Evolutionary conservation across 352 stramenopile species (phyloP), one percentile per base, ranked within the genome.

Genomic region (Aphanomyces astaci): DNA sequence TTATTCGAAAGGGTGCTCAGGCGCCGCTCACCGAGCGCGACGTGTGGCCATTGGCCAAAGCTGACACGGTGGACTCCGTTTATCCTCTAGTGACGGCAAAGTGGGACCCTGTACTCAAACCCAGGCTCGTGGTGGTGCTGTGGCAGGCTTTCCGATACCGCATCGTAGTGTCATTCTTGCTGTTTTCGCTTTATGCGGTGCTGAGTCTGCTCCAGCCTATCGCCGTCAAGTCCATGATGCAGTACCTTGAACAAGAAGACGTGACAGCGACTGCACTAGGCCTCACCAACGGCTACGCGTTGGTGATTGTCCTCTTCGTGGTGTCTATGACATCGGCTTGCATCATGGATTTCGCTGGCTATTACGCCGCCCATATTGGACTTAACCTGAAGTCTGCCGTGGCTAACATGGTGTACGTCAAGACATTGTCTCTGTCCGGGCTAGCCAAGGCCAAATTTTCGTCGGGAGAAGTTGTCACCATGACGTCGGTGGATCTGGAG

Each of bases 361-460:
- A 84, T 53, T 45, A 87, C 22, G 78, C 71, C 0, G 67, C 73
- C 0, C 69, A 78, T 24, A 71, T 70, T 0, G 79, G 79, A 0
- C 79, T 71, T 51, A 87, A 84, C 45, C 74, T 72, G 1, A 78
- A 79, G 3, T 79, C 80, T 64, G 70, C 85, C 13, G 74, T 81
- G 10, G 75, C 87, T 57, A 80, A 87, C 67, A 77, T 72, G 32
- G 79, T 85, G 2, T 89, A 76, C 60, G 73, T 78, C 30, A 87
- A 89, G 63, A 75, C 81, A 13, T 55, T 89, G 5, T 51, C 63
- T 1, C 70, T 89, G 13, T 78, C 73, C 0, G 71, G 73, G 1
- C 79, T 66, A 2, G 78, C 80, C 25, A 73, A 76, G 19, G 77
- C 69, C 5, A 75, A 75, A 4, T 76, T 83, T 64, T 85, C 77